A percentile compares a stretch with the other conserved stretches of the same genome.
Evolutionary conservation across 2,329 filamentous ascomycete species (phyloP).

Genomic region (Akanthomyces dipterigenus): DNA sequence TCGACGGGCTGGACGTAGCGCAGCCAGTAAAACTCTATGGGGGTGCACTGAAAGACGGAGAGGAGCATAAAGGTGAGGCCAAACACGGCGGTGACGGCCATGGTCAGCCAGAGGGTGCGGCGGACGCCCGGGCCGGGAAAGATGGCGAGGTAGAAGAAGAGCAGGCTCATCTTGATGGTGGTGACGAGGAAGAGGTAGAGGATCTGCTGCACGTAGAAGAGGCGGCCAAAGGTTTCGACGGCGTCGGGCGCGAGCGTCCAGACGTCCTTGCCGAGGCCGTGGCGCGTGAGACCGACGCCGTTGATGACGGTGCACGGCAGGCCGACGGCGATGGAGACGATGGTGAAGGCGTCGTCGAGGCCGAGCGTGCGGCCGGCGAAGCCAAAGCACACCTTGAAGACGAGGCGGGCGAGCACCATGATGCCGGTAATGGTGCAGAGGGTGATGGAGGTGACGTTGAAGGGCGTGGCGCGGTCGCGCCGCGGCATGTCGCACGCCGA

Average conservation of each 20-base stretch:
- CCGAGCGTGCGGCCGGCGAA: constrained; percentile 28
- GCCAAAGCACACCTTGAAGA: constrained; percentile 27
- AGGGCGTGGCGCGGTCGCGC: constrained; percentile 26
- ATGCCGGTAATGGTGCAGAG: constrained; percentile 29
- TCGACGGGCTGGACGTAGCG: constrained; percentile 38
- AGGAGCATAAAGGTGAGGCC: constrained; percentile 37
- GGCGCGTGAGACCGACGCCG: constrained; percentile 23
- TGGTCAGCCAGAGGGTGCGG: constrained; percentile 34
- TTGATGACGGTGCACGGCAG: constrained; percentile 27
- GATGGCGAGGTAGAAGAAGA: constrained; percentile 50
- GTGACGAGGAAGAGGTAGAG: constrained; percentile 41
- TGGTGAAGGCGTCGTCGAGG: constrained; percentile 32
- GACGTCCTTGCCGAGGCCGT: constrained; percentile 44
- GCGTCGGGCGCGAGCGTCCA: constrained; percentile 38
- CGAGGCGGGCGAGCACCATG: constrained; percentile 37
- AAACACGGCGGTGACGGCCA: constrained; percentile 32
- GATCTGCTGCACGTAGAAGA: constrained; percentile 36
- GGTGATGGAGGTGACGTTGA: constrained; percentile 27
- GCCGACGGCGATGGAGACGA: constrained; percentile 21
- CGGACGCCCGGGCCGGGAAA: constrained; percentile 37
- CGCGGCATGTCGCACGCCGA: constrained; percentile 22
- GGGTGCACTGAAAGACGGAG: constrained; percentile 44
- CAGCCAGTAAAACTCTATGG: constrained; percentile 46
- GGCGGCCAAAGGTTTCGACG: constrained; percentile 37
- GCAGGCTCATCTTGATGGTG: constrained; percentile 43